Base-by-base conservation (phyloP, 2,329 filamentous ascomycete species). In the Epichloe glyceriae region DNA sequence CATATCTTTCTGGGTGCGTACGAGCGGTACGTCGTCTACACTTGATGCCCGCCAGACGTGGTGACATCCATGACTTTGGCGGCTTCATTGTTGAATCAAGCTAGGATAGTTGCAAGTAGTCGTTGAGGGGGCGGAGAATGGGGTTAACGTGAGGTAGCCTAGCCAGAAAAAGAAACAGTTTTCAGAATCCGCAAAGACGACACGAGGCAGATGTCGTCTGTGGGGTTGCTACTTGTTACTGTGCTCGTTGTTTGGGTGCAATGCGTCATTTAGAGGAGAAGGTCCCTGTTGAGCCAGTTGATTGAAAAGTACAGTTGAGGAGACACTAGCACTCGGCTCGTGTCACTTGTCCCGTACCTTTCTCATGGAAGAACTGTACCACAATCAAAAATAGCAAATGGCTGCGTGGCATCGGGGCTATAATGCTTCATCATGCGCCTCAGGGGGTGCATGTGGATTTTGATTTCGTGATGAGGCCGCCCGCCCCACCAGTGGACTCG, bases 101-200 rank as follows among this genome's bases (percentile, higher is more conserved):
- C 41, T 46, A 42, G 47, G 50, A 50, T 38, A 50, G 47, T 30
- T 38, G 42, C 47, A 19, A 22, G 37, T n/a, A 40, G 46, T 41
- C 17, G 44, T 46, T 22, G 30, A 19, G 39, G 22, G 40, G 19
- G 34, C 15, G 33, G 11, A 44, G 19, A 14, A 49, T 33, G 22
- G 19, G 26, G 30, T 33, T 20, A 45, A 35, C 45, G 46, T 45
- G 35, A 41, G 40, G 38, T 51, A 50, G 46, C 35, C 38, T 47
- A 26, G 45, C 10, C 17, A 22, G 45, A 22, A 22, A 14, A 22
- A 50, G 17, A 42, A 35, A 37, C 52, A 52, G 49, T 46, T 48
- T 52, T 53, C 50, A 47, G 45, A 54, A 38, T 10, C 41, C 49
- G 46, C 14, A 33, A 55, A 42, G 15, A 50, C 48, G 51, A 42